These are phyloP conservation scores for Citrus hindsii DNA, from an alignment of 345 rosid species.

Conservation along the genomic window DNA sequence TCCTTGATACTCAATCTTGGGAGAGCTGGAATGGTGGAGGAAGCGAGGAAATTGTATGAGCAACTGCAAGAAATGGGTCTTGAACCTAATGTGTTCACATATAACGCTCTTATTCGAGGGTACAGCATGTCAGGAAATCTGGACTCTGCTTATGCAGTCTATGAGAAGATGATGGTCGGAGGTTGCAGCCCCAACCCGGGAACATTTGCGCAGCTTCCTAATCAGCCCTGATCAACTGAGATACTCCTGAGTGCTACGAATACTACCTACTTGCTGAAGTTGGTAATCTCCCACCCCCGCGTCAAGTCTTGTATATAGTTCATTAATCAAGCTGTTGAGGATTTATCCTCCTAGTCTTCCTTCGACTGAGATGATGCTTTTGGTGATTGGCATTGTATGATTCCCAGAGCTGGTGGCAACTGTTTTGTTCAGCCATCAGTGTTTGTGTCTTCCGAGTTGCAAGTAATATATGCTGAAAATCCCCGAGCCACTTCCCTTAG, in stretches of 20 bases:
- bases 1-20: constrained; percentile 70
- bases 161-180: constrained; percentile 72
- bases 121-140: constrained; percentile 65
- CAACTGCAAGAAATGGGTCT: constrained; percentile 63
- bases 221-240: constrained; percentile 23
- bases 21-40: constrained; percentile 59
- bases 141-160: constrained; percentile 67
- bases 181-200: constrained; percentile 82
- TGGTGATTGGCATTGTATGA: background rate
- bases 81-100: constrained; percentile 80
- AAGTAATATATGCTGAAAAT: background rate
- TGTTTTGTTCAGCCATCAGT: background rate
- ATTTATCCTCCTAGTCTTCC: background rate
- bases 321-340: background rate
- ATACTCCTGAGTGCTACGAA: background rate
- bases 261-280: background rate
- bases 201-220: constrained; percentile 90
- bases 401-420: background rate
- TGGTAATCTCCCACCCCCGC: background rate
- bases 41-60: constrained; percentile 57
- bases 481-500: background rate
- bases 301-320: background rate
- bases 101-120: constrained; percentile 79
- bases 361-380: background rate
- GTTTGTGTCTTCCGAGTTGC: background rate